Evolutionary conservation across 2,329 filamentous ascomycete species (phyloP).

Genomic region (Colletotrichum chlorophyti): DNA sequence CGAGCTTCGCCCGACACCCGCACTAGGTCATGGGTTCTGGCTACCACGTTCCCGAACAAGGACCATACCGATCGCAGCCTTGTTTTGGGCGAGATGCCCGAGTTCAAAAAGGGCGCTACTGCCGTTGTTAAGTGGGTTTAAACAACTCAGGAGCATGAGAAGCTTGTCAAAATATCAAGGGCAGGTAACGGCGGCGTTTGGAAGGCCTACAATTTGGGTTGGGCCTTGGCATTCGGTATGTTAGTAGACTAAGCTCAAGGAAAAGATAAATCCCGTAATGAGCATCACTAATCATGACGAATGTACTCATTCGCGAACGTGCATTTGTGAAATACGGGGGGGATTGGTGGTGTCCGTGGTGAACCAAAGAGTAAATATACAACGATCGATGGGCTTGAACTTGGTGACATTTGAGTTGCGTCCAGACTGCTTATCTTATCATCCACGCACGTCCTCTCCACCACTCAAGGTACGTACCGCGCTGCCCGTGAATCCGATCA

Average conservation of each 20-base stretch:
- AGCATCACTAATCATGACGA: too few relatives aligned
- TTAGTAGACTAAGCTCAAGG: conserved; percentile 17
- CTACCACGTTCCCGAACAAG: conserved; percentile 84
- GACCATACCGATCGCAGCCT: conserved; percentile 73
- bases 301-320: too few relatives aligned
- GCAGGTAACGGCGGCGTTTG: conserved; percentile 22
- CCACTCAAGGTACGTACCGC: conserved; percentile 9
- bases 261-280: conserved; percentile 20
- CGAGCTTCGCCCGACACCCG: conserved; percentile 65
- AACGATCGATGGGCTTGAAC: too few relatives aligned
- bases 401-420: too few relatives aligned
- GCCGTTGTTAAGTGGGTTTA: conserved; percentile 67
- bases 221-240: conserved; percentile 5
- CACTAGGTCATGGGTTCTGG: conserved; percentile 73
- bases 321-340: too few relatives aligned
- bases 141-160: neutral
- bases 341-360: too few relatives aligned
- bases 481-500: neutral
- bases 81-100: conserved; percentile 64
- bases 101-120: conserved; percentile 71
- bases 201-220: conserved; percentile 4
- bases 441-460: neutral
- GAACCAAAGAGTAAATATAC: too few relatives aligned
- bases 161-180: too few relatives aligned
- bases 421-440: conserved; percentile 27